Conservation (phyloP, 2,329 filamentous ascomycete genomes). For the Colletotrichum cuscutae region DNA sequence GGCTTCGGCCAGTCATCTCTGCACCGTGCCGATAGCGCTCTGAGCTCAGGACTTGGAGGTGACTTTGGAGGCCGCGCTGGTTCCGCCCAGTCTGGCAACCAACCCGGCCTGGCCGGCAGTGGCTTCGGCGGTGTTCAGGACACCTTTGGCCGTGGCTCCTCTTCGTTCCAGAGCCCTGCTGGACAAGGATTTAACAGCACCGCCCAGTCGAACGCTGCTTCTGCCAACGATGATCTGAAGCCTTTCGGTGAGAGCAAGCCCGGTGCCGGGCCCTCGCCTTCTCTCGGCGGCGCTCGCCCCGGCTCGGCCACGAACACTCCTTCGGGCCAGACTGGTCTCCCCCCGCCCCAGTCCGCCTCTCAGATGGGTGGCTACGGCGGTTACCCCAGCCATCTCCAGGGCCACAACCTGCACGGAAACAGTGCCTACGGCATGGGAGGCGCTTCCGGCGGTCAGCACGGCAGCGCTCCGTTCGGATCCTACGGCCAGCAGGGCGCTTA, state of each 20-base stretch:
- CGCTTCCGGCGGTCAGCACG: conserved; percentile 61
- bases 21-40: conserved; percentile 60
- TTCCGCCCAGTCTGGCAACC: conserved; percentile 60
- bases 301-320: conserved; percentile 67
- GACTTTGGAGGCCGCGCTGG: conserved; percentile 64
- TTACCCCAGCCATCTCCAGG: conserved; percentile 66
- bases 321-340: conserved; percentile 62
- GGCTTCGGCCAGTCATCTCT: conserved; percentile 65
- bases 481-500: conserved; percentile 61
- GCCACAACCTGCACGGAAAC: conserved; percentile 64
- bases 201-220: conserved; percentile 55
- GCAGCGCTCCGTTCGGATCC: conserved; percentile 63
- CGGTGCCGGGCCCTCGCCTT: conserved; percentile 65
- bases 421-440: conserved; percentile 66
- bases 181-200: conserved; percentile 64
- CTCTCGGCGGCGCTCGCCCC: conserved; percentile 65
- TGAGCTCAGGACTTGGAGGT: conserved; percentile 61
- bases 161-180: conserved; percentile 65
- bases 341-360: conserved; percentile 64
- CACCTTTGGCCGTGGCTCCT: conserved; percentile 62
- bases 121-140: conserved; percentile 66
- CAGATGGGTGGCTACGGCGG: conserved; percentile 66
- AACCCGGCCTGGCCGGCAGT: conserved; percentile 60
- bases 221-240: conserved; percentile 65
- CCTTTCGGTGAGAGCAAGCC: conserved; percentile 67